Base-by-base conservation (phyloP, 805 yeast genomes). In the Sugiyamaella floridensis region DNA sequence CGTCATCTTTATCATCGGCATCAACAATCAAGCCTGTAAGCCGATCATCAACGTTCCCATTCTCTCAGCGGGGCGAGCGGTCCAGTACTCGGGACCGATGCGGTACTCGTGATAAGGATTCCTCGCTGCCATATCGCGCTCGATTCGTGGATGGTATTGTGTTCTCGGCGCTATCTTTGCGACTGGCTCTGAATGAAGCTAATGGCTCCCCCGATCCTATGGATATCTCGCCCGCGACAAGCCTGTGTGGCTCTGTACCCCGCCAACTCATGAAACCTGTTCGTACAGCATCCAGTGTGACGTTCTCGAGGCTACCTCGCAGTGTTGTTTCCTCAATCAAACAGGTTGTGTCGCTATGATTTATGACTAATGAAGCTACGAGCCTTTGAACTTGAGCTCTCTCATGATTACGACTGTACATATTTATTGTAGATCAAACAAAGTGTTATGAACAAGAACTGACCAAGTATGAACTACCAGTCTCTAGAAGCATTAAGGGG, bases 141-240 rank as follows among this genome's bases (percentile, higher is more conserved):
- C 45, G 56, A 20, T 50, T 50, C 29, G 51, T 44, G 4, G 60
- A 57, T 40, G 58, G 53, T 16, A 42, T 57, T 15, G 29, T 55
- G 34, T 48, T 52, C 18, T 18, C 57, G 4, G 48, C 58, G n/a
- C 44, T 57, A 48, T n/a, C 48, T 15, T 43, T 55, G 46, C 48
- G 46, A 12, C 52, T 53, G 22, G 56, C 57, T 8, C 42, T 45
- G 29, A 22, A 29, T 41, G 42, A 8, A n/a, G 47, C 20, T 14
- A 44, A 20, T 16, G 9, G 34, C n/a, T 2, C 11, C 15, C 6
- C 47, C 10, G 15, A 12, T 11, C 7, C 2, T 18, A 12, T n/a
- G 18, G 28, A 12, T 16, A 18, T 20, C 22, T 15, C 26, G 26
- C n/a, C 44, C 6, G 26, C 26, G 22, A 14, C 44, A 7, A 20